Conservation (phyloP, 352 stramenopile genomes). For the Phytopythium vexans region DNA sequence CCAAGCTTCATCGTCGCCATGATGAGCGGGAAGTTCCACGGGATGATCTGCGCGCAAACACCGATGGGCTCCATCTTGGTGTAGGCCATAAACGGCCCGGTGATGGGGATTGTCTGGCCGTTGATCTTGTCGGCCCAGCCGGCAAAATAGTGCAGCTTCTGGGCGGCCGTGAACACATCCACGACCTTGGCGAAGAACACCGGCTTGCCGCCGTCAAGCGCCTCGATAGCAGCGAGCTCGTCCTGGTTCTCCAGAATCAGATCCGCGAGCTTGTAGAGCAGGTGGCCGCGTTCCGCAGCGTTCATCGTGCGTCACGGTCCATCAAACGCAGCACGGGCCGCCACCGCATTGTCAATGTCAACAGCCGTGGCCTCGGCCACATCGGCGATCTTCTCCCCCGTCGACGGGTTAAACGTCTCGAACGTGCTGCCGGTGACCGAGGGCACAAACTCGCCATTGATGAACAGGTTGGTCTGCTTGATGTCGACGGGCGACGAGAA, state of each 20-base stretch:
- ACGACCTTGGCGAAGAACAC: slow-evolving; percentile 81
- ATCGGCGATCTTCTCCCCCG: slow-evolving; percentile 65
- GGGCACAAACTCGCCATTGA: slow-evolving; percentile 83
- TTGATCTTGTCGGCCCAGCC: slow-evolving; percentile 86
- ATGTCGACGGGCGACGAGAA: slow-evolving; percentile 33
- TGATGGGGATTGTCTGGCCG: slow-evolving; percentile 67
- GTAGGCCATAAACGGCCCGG: slow-evolving; percentile 53
- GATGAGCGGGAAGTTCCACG: slow-evolving; percentile 96
- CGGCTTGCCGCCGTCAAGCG: slow-evolving; percentile 94
- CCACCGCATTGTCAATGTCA: slow-evolving; percentile 73
- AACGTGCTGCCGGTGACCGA: slow-evolving; percentile 63
- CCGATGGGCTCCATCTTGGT: slow-evolving; percentile 83
- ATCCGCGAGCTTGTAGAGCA: slow-evolving; percentile 47
- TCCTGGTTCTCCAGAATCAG: slow-evolving; percentile 51
- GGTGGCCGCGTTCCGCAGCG: slow-evolving; percentile 23
- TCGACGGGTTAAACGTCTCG: slow-evolving; percentile 72
- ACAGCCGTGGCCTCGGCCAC: slow-evolving; percentile 53
- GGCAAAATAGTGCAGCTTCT: slow-evolving; percentile 92
- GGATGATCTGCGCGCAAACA: slow-evolving; percentile 90
- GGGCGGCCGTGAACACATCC: slow-evolving; percentile 73
- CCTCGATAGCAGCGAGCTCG: slow-evolving; percentile 84
- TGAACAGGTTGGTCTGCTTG: slow-evolving; percentile 79
- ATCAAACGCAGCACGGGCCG: slow-evolving; percentile 61
- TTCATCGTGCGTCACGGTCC: slow-evolving; percentile 54
- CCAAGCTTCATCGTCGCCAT: slow-evolving; percentile 95